These are phyloP conservation scores for Penicillium sp. DNA, from an alignment of 2,329 filamentous ascomycete species.

Conservation along the genomic window DNA sequence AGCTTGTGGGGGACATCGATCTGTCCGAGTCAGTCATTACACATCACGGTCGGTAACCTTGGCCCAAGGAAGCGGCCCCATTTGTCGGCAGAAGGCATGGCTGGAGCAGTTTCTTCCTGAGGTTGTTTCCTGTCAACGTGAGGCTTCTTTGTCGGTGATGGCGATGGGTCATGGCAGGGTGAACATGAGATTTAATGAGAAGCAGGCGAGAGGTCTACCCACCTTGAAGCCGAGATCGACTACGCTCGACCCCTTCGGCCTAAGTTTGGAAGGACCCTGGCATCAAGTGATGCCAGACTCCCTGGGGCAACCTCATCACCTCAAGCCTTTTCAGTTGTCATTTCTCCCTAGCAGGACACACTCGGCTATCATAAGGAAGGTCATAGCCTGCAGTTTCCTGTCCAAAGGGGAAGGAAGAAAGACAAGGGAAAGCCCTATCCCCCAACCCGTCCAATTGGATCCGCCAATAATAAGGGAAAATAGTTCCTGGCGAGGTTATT, in stretches of 20 bases:
- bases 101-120: neutral
- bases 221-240: neutral
- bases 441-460: constrained; percentile 1
- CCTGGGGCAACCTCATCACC: neutral
- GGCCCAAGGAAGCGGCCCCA: neutral
- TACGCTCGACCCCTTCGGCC: neutral
- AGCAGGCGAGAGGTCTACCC: neutral
- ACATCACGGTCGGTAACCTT: neutral
- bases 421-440: neutral
- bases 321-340: neutral
- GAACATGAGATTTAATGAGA: neutral
- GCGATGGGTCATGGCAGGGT: neutral
- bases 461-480: constrained; percentile 3
- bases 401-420: neutral
- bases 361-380: neutral
- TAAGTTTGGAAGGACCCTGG: neutral
- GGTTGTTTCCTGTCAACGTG: neutral
- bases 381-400: neutral
- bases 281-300: neutral
- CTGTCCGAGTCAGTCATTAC: neutral
- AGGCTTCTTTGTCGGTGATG: neutral
- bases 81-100: neutral
- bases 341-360: neutral
- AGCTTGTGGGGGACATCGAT: neutral
- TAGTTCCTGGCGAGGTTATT: constrained; percentile 3